A percentile compares a stretch with the other conserved stretches of the same genome.
phyloP scores from a whole-genome alignment of 495 filamentous ascomycete genomes.

The Annulohypoxylon nitens region DNA sequence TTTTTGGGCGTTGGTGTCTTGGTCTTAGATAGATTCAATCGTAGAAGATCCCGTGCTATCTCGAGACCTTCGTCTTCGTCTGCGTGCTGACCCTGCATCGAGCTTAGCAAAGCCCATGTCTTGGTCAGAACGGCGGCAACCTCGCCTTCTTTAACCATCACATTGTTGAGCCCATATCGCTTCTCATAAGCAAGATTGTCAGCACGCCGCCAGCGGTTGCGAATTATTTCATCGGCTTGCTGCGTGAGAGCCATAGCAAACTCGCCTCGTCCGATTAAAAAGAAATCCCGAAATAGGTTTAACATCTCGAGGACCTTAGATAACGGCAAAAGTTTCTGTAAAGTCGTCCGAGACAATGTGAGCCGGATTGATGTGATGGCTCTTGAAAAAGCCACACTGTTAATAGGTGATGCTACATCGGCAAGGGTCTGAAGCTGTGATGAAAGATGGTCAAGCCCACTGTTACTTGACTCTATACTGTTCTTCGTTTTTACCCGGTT shows the following conservation, averaged over 20 bases:
- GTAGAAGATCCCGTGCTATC: constrained; percentile 80
- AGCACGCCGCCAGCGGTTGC: constrained; percentile 66
- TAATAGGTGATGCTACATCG: constrained; percentile 77
- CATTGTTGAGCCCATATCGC: constrained; percentile 61
- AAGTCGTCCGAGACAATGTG: constrained; percentile 81
- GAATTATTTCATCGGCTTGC: constrained; percentile 82
- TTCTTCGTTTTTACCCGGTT: constrained; percentile 76
- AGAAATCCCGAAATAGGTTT: constrained; percentile 83
- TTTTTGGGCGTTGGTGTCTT: constrained; percentile 52
- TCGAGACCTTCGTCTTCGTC: constrained; percentile 84
- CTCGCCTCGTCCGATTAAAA: constrained; percentile 88
- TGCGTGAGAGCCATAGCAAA: constrained; percentile 88
- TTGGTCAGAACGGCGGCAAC: constrained; percentile 77
- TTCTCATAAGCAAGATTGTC: constrained; percentile 68
- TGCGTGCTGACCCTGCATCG: constrained; percentile 75
- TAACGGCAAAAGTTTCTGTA: constrained; percentile 83
- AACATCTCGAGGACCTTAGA: constrained; percentile 81
- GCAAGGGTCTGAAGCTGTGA: constrained; percentile 81
- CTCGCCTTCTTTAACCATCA: constrained; percentile 88
- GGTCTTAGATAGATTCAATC: constrained; percentile 70
- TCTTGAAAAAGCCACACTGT: constrained; percentile 73
- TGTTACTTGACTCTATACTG: constrained; percentile 65
- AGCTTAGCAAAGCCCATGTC: constrained; percentile 81
- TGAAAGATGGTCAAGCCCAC: constrained; percentile 72
- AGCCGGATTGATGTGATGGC: constrained; percentile 81